Evolutionary conservation across 2,329 filamentous ascomycete genomes (phyloP).

Genomic region (Periconia sp.): DNA sequence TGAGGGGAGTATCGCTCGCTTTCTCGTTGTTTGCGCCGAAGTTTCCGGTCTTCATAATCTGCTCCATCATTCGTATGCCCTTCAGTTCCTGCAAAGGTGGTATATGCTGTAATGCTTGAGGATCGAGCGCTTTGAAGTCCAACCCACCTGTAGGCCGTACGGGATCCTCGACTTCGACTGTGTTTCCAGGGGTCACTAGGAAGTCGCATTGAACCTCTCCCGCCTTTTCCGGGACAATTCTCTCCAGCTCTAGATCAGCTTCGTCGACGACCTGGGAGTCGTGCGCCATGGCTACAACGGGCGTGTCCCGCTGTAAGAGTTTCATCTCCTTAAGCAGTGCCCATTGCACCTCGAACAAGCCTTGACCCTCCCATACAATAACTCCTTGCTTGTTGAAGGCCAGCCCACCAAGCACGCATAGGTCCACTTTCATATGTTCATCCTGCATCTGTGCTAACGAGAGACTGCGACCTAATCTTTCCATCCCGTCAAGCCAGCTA

Average conservation of each 20-base stretch:
- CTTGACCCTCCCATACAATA: slow-evolving; percentile 45
- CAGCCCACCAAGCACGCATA: slow-evolving; percentile 46
- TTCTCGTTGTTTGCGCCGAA: slow-evolving; percentile 11
- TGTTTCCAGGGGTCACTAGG: slow-evolving; percentile 41
- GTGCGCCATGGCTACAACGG: slow-evolving; percentile 43
- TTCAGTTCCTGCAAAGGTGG: slow-evolving; percentile 38
- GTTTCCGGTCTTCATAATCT: slow-evolving; percentile 29
- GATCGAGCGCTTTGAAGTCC: slow-evolving; percentile 42
- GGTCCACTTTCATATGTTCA: slow-evolving; percentile 28
- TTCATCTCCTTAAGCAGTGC: slow-evolving; percentile 42
- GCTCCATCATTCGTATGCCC: slow-evolving; percentile 40
- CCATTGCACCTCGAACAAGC: slow-evolving; percentile 50
- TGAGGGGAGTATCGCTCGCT: slow-evolving; percentile 8
- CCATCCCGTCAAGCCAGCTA: slow-evolving; percentile 49
- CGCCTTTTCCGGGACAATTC: slow-evolving; percentile 24
- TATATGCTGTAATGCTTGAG: slow-evolving; percentile 43
- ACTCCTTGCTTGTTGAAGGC: slow-evolving; percentile 45
- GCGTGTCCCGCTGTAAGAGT: slow-evolving; percentile 25
- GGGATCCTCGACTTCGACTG: slow-evolving; percentile 28
- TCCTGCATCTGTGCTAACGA: slow-evolving; percentile 41
- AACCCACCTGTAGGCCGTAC: slow-evolving; percentile 41
- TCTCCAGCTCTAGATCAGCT: slow-evolving; percentile 18
- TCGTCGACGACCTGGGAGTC: slow-evolving; percentile 47
- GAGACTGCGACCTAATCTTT: slow-evolving; percentile 39
- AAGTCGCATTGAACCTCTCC: slow-evolving; percentile 49